A percentile compares a stretch with the other conserved stretches of the same genome.
phyloP scores from a whole-genome alignment of 352 stramenopile genomes.

The Globisporangium orthogonon region DNA sequence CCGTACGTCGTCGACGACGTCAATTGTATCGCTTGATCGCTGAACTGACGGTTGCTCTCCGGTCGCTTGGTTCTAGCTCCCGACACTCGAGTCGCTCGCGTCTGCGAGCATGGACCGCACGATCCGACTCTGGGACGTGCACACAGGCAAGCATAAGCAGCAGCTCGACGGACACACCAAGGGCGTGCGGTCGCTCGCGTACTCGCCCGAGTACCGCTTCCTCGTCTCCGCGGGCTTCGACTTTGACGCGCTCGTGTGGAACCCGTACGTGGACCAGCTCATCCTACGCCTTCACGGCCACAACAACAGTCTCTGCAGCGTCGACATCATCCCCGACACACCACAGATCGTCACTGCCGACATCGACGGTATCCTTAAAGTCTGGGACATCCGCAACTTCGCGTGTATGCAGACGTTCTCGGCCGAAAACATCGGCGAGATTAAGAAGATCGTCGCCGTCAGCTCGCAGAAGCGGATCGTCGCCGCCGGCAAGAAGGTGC shows the following conservation, averaged over 20 bases:
- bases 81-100: conserved; percentile 73
- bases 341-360: conserved; percentile 86
- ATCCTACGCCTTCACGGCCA: conserved; percentile 84
- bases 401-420: conserved; percentile 87
- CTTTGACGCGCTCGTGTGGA: conserved; percentile 87
- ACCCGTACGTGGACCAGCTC: conserved; percentile 86
- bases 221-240: conserved; percentile 86
- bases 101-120: conserved; percentile 87
- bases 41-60: not conserved
- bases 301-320: conserved; percentile 78
- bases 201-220: conserved; percentile 83
- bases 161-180: conserved; percentile 83
- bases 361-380: conserved; percentile 78
- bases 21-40: not conserved
- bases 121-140: conserved; percentile 86
- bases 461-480: conserved; percentile 72
- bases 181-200: conserved; percentile 72
- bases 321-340: conserved; percentile 82
- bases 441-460: conserved; percentile 72
- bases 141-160: conserved; percentile 81
- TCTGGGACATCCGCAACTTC: conserved; percentile 90
- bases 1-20: conserved; percentile 17
- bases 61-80: conserved; percentile 26
- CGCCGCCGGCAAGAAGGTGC: conserved; percentile 60
- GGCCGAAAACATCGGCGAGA: conserved; percentile 53